These are phyloP conservation scores for Colletotrichum higginsianum DNA, from an alignment of 2,329 filamentous ascomycete species.

Conservation along the genomic window DNA sequence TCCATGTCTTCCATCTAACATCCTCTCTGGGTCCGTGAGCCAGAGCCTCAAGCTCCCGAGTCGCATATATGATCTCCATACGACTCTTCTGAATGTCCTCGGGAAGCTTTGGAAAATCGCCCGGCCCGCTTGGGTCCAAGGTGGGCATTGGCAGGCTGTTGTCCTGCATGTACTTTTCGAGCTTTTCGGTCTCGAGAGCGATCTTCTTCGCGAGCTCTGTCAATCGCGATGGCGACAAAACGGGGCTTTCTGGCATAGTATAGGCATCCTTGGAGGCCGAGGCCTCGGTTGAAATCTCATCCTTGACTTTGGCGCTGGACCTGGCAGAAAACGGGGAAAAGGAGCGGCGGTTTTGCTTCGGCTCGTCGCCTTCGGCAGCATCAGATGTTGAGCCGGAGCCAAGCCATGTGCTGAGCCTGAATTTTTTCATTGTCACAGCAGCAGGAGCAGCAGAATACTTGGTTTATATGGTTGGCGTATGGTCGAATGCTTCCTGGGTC, in stretches of 20 bases:
- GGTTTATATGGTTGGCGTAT: background rate
- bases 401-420: constrained; percentile 56
- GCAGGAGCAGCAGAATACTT: background rate
- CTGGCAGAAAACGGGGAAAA: constrained; percentile 48
- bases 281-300: constrained; percentile 8
- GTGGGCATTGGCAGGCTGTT: constrained; percentile 59
- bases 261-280: background rate
- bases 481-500: background rate
- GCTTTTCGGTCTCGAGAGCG: constrained; percentile 62
- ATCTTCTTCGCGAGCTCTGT: constrained; percentile 64
- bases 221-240: constrained; percentile 54
- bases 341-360: constrained; percentile 54
- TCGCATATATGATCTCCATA: constrained; percentile 63
- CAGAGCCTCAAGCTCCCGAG: constrained; percentile 62
- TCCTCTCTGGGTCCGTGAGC: constrained; percentile 65
- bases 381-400: constrained; percentile 45
- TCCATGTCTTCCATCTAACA: constrained; percentile 68
- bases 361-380: constrained; percentile 47
- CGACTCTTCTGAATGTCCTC: constrained; percentile 62
- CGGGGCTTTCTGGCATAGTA: background rate
- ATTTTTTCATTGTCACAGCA: constrained; percentile 48
- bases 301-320: background rate
- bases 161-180: constrained; percentile 63
- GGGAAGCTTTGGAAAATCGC: constrained; percentile 64
- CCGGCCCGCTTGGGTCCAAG: constrained; percentile 61